Base-by-base conservation (phyloP, 2,329 filamentous ascomycete species). In the Pyricularia grisea region DNA sequence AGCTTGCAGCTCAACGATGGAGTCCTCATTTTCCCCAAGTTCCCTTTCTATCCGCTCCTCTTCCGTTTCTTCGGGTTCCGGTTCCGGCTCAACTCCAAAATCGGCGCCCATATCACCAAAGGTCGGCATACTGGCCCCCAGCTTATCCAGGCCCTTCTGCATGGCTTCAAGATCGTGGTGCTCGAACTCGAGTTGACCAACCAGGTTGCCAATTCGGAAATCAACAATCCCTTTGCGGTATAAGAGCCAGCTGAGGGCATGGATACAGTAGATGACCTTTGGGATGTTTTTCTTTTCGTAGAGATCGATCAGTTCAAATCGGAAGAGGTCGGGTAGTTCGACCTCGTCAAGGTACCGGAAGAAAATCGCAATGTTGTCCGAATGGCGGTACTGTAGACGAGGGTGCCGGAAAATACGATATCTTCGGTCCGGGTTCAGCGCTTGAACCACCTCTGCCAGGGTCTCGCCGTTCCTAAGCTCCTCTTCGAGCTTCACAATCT, bases 261-360 rank as follows among this genome's bases (percentile, higher is more conserved):
- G 95, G 68, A 99, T 95, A 77, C 95, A 99, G 81, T 99, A 97
- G 71, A 99, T 99, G 77, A 98, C 96, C 79, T 98, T 99, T 4
- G 95, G 95, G 1, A 98, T 96, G 75, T 99, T 99, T 81, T 99
- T 99, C 84, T 98, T 99, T 80, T 99, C 96, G 81, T 99, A 99
- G 14, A 99, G 82, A 79, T 99, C 95, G 72, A 98, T 97, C 65
- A 98, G 84, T 78, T 99, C 95, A 78, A 99, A 99, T 69, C 94
- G 89, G 78, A 99, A 99, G 23, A 99, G 86, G 74, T 99, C 96
- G 1, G 95, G 95, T 3, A 99, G 83, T 75, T 97, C 92, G 10
- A 97, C 89, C 71, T 97, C 92, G 72, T 94, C 92, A 1, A 99
- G 85, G 73, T 97, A 97, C 70, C 92, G 89, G 81, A 98, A 98